Percentiles rank a stretch among this genome's conserved stretches.
Conservation (phyloP, 345 rosid species). For the Iberis pinnata region DNA sequence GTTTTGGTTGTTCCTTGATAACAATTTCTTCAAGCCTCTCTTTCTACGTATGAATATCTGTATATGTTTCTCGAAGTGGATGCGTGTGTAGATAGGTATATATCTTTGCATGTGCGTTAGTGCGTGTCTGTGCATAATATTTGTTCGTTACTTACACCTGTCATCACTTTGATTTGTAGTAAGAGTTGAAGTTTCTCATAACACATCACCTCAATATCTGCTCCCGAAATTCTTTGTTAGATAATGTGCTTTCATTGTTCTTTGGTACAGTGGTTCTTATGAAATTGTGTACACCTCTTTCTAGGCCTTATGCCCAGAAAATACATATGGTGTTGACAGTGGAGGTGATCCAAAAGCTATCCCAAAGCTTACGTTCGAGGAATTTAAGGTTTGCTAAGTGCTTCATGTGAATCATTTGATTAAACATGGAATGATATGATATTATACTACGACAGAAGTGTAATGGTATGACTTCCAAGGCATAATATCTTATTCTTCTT, state of each 20-base stretch:
- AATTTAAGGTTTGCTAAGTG: conserved; percentile 52
- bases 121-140: too few species aligned
- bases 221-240: not conserved
- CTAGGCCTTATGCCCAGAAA: conserved; percentile 86
- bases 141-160: too few species aligned
- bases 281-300: not conserved
- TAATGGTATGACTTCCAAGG: conserved; percentile 2
- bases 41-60: not conserved
- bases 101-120: too few species aligned
- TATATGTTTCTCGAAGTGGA: not conserved
- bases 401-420: not conserved
- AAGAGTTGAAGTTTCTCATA: too few species aligned
- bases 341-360: conserved; percentile 95
- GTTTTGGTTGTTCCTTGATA: conserved; percentile 6
- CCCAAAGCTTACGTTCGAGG: conserved; percentile 71
- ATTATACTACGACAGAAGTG: not conserved
- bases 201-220: too few species aligned
- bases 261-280: conserved; percentile 14
- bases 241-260: not conserved
- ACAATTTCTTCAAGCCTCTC: not conserved
- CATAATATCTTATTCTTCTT: conserved; percentile 2
- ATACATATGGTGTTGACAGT: conserved; percentile 90
- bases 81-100: too few species aligned
- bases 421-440: not conserved
- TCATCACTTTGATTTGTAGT: too few species aligned